These are phyloP conservation scores for Comarum palustre DNA, from an alignment of 306 rosid genomes.

Conservation along the genomic window DNA sequence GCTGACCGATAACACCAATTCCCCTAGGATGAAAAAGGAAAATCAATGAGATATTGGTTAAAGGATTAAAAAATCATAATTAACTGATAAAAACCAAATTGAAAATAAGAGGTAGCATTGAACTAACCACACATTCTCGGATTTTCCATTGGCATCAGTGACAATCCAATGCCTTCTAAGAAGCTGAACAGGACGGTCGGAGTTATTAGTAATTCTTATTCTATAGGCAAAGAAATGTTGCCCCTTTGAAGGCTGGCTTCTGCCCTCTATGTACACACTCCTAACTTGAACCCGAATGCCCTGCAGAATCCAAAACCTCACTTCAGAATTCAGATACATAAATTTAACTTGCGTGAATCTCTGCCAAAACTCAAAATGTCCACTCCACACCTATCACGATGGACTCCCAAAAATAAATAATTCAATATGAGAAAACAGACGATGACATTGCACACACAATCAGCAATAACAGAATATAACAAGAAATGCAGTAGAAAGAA, in stretches of 20 bases:
- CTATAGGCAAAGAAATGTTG: slow-evolving; percentile 87
- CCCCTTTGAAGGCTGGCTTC: slow-evolving; percentile 86
- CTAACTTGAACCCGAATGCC: slow-evolving; percentile 94
- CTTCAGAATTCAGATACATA: slow-evolving; percentile 20
- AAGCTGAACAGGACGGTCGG: slow-evolving; percentile 78
- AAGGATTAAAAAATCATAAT: neutral
- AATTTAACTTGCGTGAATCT: neutral
- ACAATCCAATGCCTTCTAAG: slow-evolving; percentile 95
- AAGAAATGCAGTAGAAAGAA: neutral
- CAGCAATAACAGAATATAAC: neutral
- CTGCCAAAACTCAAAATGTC: neutral
- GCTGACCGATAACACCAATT: slow-evolving; percentile 91
- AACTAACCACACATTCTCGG: slow-evolving; percentile 82
- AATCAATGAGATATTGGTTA: neutral
- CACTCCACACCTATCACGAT: neutral
- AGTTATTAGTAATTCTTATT: slow-evolving; percentile 81
- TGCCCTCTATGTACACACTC: slow-evolving; percentile 87
- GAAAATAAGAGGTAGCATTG: slow-evolving; percentile 13
- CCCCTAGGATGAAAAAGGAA: slow-evolving; percentile 55
- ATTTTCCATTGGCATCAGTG: slow-evolving; percentile 80
- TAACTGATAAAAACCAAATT: neutral
- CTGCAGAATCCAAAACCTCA: slow-evolving; percentile 39
- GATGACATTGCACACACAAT: neutral
- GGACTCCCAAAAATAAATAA: neutral
- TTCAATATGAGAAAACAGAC: neutral